Percentiles rank a stretch among this genome's conserved stretches.
phyloP scores from a whole-genome alignment of 169 alveolate genomes.

The Toxoplasma gondii region DNA sequence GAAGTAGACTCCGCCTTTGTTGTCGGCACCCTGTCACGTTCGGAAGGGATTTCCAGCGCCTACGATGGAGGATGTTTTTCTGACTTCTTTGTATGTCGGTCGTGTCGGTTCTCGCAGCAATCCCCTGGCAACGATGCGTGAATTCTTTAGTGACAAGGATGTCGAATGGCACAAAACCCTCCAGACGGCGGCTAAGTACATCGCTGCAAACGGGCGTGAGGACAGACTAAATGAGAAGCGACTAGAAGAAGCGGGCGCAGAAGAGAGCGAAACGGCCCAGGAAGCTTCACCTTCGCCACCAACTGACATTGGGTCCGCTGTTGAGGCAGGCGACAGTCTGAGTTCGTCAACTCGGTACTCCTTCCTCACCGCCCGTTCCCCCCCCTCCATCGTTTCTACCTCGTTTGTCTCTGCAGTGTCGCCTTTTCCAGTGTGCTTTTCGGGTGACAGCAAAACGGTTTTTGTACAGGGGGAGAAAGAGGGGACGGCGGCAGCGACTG shows the following conservation, averaged over 20 bases:
- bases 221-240: too few relatives aligned
- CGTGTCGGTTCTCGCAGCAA: background rate
- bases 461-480: background rate
- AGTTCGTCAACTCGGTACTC: background rate
- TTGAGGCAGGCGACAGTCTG: background rate
- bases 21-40: too few relatives aligned
- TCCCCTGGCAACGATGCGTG: background rate
- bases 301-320: background rate
- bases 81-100: background rate
- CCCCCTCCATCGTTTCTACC: background rate
- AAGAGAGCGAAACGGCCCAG: too few relatives aligned
- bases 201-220: background rate
- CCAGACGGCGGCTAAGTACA: conserved; percentile 5
- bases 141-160: conserved; percentile 30
- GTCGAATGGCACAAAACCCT: background rate
- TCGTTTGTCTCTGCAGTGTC: conserved; percentile 16
- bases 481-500: conserved; percentile 11
- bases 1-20: too few relatives aligned
- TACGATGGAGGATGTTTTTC: background rate
- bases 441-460: conserved; percentile 13
- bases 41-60: too few relatives aligned
- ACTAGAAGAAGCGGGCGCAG: too few relatives aligned
- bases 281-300: background rate
- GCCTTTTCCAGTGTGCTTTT: background rate
- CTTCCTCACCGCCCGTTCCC: background rate